Percentiles rank a stretch among this genome's conserved stretches.
These are phyloP conservation scores for Alternaria tenuissima DNA, from an alignment of 2,329 filamentous ascomycete species.

Conservation along the genomic window DNA sequence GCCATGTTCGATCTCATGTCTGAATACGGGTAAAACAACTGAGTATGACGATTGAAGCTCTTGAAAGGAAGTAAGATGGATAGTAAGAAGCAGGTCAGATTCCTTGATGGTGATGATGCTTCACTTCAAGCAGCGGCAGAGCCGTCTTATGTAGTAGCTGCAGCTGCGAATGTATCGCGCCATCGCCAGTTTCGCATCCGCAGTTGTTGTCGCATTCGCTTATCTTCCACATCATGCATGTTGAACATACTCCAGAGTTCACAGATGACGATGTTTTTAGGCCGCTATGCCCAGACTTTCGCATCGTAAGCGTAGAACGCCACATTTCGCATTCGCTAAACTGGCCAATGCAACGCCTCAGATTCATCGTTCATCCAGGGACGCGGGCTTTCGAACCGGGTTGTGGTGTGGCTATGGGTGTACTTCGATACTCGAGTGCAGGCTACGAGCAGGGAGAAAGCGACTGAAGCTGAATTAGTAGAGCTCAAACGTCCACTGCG, in stretches of 20 bases:
- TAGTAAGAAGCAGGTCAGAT: neutral
- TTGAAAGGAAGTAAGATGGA: neutral
- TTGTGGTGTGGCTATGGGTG: too few relatives aligned
- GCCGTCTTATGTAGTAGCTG: neutral
- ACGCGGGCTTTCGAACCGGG: neutral
- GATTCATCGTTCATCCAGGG: neutral
- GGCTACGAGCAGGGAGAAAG: neutral
- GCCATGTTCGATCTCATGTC: neutral
- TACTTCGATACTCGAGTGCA: neutral
- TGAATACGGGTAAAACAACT: neutral
- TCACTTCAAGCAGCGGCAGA: neutral
- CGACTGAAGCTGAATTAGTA: neutral
- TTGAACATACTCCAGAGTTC: neutral
- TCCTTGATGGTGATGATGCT: neutral
- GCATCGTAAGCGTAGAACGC: constrained; percentile 1
- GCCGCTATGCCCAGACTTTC: constrained; percentile 3
- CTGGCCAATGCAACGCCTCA: neutral
- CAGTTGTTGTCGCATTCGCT: constrained; percentile 8
- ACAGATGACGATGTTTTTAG: neutral
- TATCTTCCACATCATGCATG: neutral
- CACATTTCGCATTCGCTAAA: constrained; percentile 15
- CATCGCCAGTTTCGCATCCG: neutral
- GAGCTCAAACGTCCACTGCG: too few relatives aligned
- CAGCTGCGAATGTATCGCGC: neutral
- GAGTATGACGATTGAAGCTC: neutral